A percentile compares a stretch with the other conserved stretches of the same genome.
These are phyloP conservation scores for Cyamopsis tetragonoloba DNA, from an alignment of 306 rosid genomes.

Conservation along the genomic window DNA sequence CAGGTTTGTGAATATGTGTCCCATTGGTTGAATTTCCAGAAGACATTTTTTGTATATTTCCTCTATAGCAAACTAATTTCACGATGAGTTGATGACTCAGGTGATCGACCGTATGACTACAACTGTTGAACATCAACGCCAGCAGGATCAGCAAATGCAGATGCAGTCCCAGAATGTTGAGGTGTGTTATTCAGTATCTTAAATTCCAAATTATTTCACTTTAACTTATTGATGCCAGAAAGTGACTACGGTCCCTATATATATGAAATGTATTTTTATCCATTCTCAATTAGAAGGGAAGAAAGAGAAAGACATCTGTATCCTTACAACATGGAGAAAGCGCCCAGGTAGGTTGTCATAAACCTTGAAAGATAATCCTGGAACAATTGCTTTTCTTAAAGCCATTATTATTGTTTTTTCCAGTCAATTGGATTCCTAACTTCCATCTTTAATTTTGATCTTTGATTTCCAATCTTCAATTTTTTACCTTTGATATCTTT, in stretches of 20 bases:
- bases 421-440: slow-evolving; percentile 10
- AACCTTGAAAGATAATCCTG: background rate
- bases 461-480: background rate
- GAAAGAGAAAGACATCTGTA: slow-evolving; percentile 30
- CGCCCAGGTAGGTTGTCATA: slow-evolving; percentile 33
- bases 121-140: slow-evolving; percentile 24
- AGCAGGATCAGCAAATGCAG: slow-evolving; percentile 28
- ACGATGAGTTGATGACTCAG: slow-evolving; percentile 24
- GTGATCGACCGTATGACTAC: slow-evolving; percentile 13
- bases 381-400: background rate
- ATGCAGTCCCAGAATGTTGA: slow-evolving; percentile 30
- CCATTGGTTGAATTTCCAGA: slow-evolving; percentile 11
- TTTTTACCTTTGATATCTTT: slow-evolving; percentile 18
- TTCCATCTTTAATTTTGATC: too few species aligned
- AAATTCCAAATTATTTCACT: slow-evolving; percentile 8
- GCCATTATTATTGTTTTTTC: slow-evolving; percentile 6
- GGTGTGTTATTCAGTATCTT: slow-evolving; percentile 20
- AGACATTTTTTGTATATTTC: background rate
- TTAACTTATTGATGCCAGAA: slow-evolving; percentile 1
- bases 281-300: slow-evolving; percentile 25
- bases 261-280: background rate
- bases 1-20: slow-evolving; percentile 33
- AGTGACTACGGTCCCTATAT: background rate
- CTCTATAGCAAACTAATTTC: slow-evolving; percentile 12
- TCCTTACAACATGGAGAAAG: slow-evolving; percentile 16